These are phyloP conservation scores for Boletus tylopilopsis DNA, from an alignment of 768 basidiomycete species.

Conservation along the genomic window DNA sequence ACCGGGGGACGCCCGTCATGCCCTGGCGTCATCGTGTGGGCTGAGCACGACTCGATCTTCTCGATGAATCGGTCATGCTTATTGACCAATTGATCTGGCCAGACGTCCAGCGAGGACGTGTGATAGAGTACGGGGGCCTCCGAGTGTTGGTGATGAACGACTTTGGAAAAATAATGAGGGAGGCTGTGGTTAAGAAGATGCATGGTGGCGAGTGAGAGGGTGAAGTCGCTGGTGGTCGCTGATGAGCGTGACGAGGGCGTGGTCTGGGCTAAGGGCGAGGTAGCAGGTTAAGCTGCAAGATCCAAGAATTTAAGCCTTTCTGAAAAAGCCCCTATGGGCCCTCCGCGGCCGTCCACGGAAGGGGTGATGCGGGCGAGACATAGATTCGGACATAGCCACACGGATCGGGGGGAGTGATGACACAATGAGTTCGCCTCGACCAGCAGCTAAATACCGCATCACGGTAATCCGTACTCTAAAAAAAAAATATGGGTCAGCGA, in stretches of 20 bases:
- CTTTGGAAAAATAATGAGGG: constrained; percentile 8
- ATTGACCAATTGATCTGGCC: constrained; percentile 2
- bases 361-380: background rate
- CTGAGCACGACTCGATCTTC: constrained; percentile 4
- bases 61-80: constrained; percentile 7
- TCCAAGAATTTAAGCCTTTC: background rate
- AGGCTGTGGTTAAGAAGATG: background rate
- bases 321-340: background rate
- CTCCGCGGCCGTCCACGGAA: background rate
- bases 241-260: too few species aligned
- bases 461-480: too few species aligned
- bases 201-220: background rate
- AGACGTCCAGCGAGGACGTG: constrained; percentile 7
- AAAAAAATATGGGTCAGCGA: too few species aligned
- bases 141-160: constrained; percentile 1
- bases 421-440: too few species aligned
- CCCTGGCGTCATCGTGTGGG: constrained; percentile 1
- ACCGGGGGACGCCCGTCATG: background rate
- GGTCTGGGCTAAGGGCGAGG: too few species aligned
- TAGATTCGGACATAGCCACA: background rate
- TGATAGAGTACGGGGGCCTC: constrained; percentile 4
- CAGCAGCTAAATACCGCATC: too few species aligned
- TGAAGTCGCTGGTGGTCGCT: too few species aligned
- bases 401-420: background rate
- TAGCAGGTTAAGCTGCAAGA: background rate